These are phyloP conservation scores for Kluyveromyces marxianus DNA, from an alignment of 1,139 yeast species.

Conservation along the genomic window DNA sequence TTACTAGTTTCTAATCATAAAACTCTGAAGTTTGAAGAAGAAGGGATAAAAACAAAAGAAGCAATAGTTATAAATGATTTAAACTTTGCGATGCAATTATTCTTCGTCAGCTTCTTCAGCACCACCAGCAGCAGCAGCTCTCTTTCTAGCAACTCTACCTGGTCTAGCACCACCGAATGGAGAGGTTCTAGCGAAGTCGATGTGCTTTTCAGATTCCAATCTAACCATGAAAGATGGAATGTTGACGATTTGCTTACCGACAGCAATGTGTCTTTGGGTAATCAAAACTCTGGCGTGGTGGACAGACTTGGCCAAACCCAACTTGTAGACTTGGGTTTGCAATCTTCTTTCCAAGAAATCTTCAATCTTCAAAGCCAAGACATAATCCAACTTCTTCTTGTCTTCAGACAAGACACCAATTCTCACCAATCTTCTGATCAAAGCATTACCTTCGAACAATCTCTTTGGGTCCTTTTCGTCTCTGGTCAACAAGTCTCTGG, in stretches of 20 bases:
- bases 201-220: conserved; percentile 99
- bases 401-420: conserved; percentile 99
- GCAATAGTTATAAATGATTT: neutral
- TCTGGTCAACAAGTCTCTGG: conserved; percentile 99
- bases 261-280: conserved; percentile 99
- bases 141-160: conserved; percentile 99
- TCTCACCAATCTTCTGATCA: conserved; percentile 96
- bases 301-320: conserved; percentile 98
- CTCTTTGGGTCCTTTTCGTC: conserved; percentile 99
- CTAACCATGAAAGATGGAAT: conserved; percentile 99
- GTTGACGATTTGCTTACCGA: conserved; percentile 98
- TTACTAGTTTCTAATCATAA: conserved; percentile 1
- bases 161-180: conserved; percentile 99
- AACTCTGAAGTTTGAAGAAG: conserved; percentile 1
- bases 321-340: conserved; percentile 99
- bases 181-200: conserved; percentile 97
- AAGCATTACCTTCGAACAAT: conserved; percentile 99
- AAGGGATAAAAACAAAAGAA: neutral
- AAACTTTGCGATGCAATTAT: conserved; percentile 20
- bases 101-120: conserved; percentile 51
- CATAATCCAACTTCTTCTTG: conserved; percentile 99
- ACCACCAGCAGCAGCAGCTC: conserved; percentile 60
- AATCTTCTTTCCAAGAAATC: conserved; percentile 99
- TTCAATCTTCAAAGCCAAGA: conserved; percentile 94
- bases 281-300: conserved; percentile 99